Percentiles rank a stretch among this genome's conserved stretches.
Evolutionary conservation across 2,329 filamentous ascomycete species (phyloP).

Genomic region (Colletotrichum caudatum): DNA sequence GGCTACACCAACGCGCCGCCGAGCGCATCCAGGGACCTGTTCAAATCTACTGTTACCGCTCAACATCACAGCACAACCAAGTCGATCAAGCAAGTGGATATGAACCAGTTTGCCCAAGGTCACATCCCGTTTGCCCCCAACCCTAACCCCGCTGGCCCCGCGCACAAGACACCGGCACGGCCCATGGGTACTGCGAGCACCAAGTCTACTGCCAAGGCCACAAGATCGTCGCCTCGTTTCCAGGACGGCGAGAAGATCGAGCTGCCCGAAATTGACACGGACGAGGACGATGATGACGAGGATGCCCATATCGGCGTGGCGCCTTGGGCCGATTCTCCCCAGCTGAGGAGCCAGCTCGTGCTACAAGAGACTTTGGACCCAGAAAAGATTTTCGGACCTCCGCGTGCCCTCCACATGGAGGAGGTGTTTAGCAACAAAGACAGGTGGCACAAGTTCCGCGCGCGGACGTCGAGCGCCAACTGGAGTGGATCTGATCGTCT

Average conservation of each 20-base stretch:
- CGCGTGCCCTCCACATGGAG: slow-evolving; percentile 91
- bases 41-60: slow-evolving; percentile 74
- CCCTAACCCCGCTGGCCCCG: slow-evolving; percentile 64
- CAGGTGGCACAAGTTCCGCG: slow-evolving; percentile 86
- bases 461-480: slow-evolving; percentile 92
- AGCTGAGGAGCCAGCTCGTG: slow-evolving; percentile 79
- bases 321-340: slow-evolving; percentile 90
- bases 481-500: slow-evolving; percentile 87
- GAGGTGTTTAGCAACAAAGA: slow-evolving; percentile 95
- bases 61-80: slow-evolving; percentile 76
- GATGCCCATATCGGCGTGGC: slow-evolving; percentile 71
- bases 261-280: slow-evolving; percentile 94
- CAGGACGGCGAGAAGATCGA: slow-evolving; percentile 91
- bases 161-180: slow-evolving; percentile 79
- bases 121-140: slow-evolving; percentile 89
- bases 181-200: slow-evolving; percentile 58
- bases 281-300: slow-evolving; percentile 77
- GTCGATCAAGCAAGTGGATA: slow-evolving; percentile 78
- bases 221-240: slow-evolving; percentile 83
- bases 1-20: slow-evolving; percentile 72
- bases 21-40: slow-evolving; percentile 66
- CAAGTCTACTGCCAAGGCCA: slow-evolving; percentile 70
- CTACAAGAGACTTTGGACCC: slow-evolving; percentile 89
- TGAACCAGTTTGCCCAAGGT: slow-evolving; percentile 89
- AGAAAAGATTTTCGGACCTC: slow-evolving; percentile 87